These are phyloP conservation scores for Eutrema salsugineum DNA, from an alignment of 441 rosid genomes.

Conservation along the genomic window DNA sequence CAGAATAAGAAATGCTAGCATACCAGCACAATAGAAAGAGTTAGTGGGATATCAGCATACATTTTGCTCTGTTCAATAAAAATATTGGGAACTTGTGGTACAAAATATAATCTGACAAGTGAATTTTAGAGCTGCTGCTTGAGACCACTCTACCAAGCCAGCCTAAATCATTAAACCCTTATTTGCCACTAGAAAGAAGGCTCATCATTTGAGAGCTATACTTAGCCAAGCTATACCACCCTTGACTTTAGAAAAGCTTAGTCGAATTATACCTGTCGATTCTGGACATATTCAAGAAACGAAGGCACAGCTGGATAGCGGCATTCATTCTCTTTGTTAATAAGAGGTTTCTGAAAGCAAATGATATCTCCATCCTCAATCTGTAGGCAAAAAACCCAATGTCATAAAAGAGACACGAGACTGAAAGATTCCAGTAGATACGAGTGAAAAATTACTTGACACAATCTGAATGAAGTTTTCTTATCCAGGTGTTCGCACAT, in stretches of 20 bases:
- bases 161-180: background rate
- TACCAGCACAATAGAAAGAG: background rate
- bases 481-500: conserved; percentile 63
- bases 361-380: conserved; percentile 74
- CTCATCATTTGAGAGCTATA: background rate
- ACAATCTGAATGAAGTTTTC: conserved; percentile 42
- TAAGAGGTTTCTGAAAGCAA: conserved; percentile 53
- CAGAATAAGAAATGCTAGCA: conserved; percentile 6
- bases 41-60: background rate
- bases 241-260: conserved; percentile 32
- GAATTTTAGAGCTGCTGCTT: conserved; percentile 8
- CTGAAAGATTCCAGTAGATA: conserved; percentile 5
- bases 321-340: conserved; percentile 37
- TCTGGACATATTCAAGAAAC: conserved; percentile 66
- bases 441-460: conserved; percentile 46
- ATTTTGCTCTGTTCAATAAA: background rate
- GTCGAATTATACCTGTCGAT: conserved; percentile 54
- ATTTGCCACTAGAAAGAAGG: background rate
- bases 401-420: conserved; percentile 14
- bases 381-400: conserved; percentile 33
- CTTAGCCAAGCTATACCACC: conserved; percentile 9
- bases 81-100: background rate
- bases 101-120: background rate
- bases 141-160: background rate
- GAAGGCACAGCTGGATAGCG: conserved; percentile 64